Conservation (phyloP, 2,329 filamentous ascomycete genomes). For the Neoarthrinium moseri region DNA sequence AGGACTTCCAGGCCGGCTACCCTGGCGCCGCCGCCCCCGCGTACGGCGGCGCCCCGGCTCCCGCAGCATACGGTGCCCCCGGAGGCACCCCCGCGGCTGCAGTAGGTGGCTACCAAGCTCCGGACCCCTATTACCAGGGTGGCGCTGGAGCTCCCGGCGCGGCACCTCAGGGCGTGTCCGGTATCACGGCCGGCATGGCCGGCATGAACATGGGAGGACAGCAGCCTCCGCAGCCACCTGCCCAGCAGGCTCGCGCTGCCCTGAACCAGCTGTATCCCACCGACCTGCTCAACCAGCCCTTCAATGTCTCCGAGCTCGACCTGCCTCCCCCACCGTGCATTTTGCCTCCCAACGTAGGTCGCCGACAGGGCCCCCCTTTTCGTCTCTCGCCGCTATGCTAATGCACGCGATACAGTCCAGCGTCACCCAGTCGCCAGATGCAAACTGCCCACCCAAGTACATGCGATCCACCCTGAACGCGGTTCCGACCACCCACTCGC, state of each 20-base stretch:
- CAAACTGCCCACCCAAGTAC: slow-evolving; percentile 92
- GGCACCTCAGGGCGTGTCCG: slow-evolving; percentile 55
- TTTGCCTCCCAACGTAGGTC: slow-evolving; percentile 84
- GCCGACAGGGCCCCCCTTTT: background rate
- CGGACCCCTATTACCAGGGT: slow-evolving; percentile 64
- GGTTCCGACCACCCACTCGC: slow-evolving; percentile 84
- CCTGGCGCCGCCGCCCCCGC: slow-evolving; percentile 24
- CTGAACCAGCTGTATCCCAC: slow-evolving; percentile 91
- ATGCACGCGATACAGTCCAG: slow-evolving; percentile 74
- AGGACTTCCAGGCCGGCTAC: slow-evolving; percentile 36
- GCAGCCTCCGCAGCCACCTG: slow-evolving; percentile 47
- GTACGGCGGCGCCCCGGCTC: slow-evolving; percentile 40
- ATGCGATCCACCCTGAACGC: slow-evolving; percentile 94
- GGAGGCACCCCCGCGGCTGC: slow-evolving; percentile 38
- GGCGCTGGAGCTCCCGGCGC: slow-evolving; percentile 37
- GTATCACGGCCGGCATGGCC: slow-evolving; percentile 81
- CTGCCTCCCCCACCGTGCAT: slow-evolving; percentile 88
- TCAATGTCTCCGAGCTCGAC: slow-evolving; percentile 91
- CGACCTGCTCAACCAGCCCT: slow-evolving; percentile 87
- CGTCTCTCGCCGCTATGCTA: too few relatives aligned
- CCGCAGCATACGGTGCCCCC: slow-evolving; percentile 39
- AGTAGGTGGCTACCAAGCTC: slow-evolving; percentile 65
- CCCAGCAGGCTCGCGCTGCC: slow-evolving; percentile 46
- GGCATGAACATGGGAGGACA: slow-evolving; percentile 76
- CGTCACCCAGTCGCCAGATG: slow-evolving; percentile 84